A percentile compares a stretch with the other conserved stretches of the same genome.
These are phyloP conservation scores for Tulasnella sp. DNA, from an alignment of 768 basidiomycete species.

Conservation along the genomic window DNA sequence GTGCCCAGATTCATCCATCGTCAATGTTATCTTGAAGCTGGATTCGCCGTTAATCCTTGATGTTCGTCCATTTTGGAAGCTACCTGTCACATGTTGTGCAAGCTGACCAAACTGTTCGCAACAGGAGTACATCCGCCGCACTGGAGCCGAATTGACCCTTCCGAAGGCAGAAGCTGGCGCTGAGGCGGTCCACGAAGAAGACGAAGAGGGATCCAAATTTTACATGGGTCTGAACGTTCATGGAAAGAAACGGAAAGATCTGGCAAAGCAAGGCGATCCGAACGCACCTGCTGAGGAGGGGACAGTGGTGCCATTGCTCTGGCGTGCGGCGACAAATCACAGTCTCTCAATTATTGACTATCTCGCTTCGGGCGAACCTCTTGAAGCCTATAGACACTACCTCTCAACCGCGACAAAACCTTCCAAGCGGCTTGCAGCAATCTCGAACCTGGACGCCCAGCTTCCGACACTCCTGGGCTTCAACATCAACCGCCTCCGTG, in stretches of 20 bases:
- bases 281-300: conserved; percentile 26
- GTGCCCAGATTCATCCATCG: conserved; percentile 1
- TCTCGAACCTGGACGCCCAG: conserved; percentile 32
- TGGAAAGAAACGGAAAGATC: conserved; percentile 50
- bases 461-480: conserved; percentile 46
- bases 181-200: conserved; percentile 26
- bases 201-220: conserved; percentile 25
- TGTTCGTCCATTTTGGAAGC: not conserved
- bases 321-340: conserved; percentile 32
- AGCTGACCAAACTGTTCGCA: too few relatives aligned
- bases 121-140: conserved; percentile 42
- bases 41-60: conserved; percentile 46
- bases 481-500: conserved; percentile 37
- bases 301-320: conserved; percentile 28
- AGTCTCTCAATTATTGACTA: conserved; percentile 33
- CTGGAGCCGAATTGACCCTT: conserved; percentile 29
- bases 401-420: conserved; percentile 34
- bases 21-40: conserved; percentile 28
- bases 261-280: conserved; percentile 42
- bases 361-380: conserved; percentile 36
- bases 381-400: conserved; percentile 44
- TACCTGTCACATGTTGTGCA: too few relatives aligned
- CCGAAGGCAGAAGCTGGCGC: conserved; percentile 23
- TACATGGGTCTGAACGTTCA: conserved; percentile 55
- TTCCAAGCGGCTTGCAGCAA: conserved; percentile 34